Conservation (phyloP, 2,329 filamentous ascomycete genomes). For the Cladosporium sp. region DNA sequence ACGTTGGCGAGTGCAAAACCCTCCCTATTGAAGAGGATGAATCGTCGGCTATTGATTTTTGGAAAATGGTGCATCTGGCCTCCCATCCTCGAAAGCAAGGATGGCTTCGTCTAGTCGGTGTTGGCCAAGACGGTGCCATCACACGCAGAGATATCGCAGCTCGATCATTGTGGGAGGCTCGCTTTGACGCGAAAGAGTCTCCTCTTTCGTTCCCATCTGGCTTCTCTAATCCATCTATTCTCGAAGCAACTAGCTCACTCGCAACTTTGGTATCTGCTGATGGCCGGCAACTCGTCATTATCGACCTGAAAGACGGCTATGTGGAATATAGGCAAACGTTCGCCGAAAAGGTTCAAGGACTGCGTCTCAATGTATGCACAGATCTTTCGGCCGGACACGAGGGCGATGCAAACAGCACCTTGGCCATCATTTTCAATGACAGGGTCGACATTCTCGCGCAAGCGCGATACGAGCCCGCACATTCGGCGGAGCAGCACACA, state of each 20-base stretch:
- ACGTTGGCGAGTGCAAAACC: neutral
- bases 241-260: conserved; percentile 22
- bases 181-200: neutral
- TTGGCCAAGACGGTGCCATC: neutral
- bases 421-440: conserved; percentile 24
- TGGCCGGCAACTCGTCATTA: conserved; percentile 19
- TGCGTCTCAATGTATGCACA: neutral
- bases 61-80: neutral
- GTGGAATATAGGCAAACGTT: conserved; percentile 25
- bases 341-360: neutral
- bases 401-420: conserved; percentile 17
- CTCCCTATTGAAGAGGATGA: neutral
- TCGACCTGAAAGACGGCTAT: conserved; percentile 28
- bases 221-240: conserved; percentile 14
- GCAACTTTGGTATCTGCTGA: conserved; percentile 21
- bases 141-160: conserved; percentile 7
- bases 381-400: neutral
- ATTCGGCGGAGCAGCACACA: conserved; percentile 13
- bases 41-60: neutral
- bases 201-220: conserved; percentile 19
- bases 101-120: conserved; percentile 11
- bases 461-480: conserved; percentile 20
- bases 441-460: conserved; percentile 25
- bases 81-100: conserved; percentile 8
- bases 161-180: neutral